These are phyloP conservation scores for Linderniella brevidens DNA, from an alignment of 257 asterid genomes.

Conservation along the genomic window DNA sequence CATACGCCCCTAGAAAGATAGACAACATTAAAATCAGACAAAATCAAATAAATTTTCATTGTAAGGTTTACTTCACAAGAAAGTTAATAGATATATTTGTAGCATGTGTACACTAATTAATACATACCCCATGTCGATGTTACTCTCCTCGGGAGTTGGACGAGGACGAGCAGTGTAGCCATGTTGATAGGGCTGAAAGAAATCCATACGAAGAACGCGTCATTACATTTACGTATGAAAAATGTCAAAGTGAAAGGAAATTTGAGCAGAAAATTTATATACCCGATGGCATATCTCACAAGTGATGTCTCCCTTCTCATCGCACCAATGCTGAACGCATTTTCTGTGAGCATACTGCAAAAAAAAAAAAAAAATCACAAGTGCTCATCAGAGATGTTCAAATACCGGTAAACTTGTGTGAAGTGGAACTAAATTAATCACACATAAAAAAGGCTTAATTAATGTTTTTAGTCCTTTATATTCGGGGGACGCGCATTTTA, in stretches of 20 bases:
- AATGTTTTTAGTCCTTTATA: no score
- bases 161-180: conserved; percentile 7
- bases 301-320: conserved; percentile 42
- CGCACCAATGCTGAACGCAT: conserved; percentile 53
- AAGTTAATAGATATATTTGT: neutral
- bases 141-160: conserved; percentile 59
- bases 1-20: conserved; percentile 38
- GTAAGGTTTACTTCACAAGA: neutral
- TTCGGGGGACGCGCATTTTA: no score
- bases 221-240: no score
- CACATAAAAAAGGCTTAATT: no score
- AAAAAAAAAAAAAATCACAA: conserved; percentile 7
- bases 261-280: neutral
- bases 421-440: no score
- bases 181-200: conserved; percentile 4
- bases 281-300: conserved; percentile 57
- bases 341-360: conserved; percentile 46
- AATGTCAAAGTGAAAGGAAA: neutral
- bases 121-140: conserved; percentile 71
- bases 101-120: conserved; percentile 6
- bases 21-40: conserved; percentile 4
- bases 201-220: no score
- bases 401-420: no score
- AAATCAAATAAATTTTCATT: neutral
- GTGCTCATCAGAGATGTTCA: conserved; percentile 1